These are phyloP conservation scores for Aegle marmelos DNA, from an alignment of 345 rosid genomes.

Conservation along the genomic window DNA sequence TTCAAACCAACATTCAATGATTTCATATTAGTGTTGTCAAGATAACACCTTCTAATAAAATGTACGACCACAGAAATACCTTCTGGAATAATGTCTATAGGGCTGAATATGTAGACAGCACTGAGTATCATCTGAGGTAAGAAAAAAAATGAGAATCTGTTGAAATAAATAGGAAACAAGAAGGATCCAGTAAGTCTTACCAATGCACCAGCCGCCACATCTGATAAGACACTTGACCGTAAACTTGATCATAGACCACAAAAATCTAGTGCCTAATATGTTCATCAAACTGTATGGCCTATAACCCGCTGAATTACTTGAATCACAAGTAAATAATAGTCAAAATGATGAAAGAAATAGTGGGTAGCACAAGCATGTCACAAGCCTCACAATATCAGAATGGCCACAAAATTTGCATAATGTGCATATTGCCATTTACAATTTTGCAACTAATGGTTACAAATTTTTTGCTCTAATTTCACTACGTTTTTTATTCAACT, in stretches of 20 bases:
- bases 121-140: conserved; percentile 61
- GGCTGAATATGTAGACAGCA: conserved; percentile 68
- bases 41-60: not conserved
- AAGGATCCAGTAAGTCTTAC: not conserved
- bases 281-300: not conserved
- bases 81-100: conserved; percentile 91
- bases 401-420: not conserved
- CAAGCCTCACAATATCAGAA: not conserved
- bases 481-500: not conserved
- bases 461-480: not conserved
- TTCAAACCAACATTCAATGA: not conserved
- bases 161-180: not conserved
- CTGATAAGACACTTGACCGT: not conserved
- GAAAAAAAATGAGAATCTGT: conserved; percentile 9
- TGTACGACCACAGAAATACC: conserved; percentile 34
- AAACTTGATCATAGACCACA: not conserved
- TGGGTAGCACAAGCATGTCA: not conserved
- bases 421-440: not conserved
- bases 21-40: not conserved
- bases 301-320: not conserved
- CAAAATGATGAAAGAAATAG: not conserved
- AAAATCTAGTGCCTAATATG: not conserved
- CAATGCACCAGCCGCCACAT: not conserved
- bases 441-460: not conserved
- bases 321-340: not conserved